These are phyloP conservation scores for Solanum okadae DNA, from an alignment of 257 asterid genomes.

Conservation along the genomic window DNA sequence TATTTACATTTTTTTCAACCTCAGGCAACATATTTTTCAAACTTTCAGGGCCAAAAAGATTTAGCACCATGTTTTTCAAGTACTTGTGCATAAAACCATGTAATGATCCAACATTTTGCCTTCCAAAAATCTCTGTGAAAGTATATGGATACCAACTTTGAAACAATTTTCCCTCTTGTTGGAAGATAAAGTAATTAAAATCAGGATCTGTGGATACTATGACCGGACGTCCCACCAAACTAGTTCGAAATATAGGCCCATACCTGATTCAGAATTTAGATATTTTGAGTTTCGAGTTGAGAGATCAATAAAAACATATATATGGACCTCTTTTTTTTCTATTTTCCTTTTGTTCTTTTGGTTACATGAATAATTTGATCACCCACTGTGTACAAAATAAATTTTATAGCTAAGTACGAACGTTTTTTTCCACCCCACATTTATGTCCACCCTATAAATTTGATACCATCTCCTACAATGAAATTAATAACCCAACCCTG, in stretches of 20 bases:
- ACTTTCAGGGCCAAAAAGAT: slow-evolving; percentile 64
- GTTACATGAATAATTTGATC: no score
- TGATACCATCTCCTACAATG: no score
- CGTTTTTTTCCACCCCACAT: no score
- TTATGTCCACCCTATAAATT: no score
- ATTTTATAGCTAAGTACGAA: no score
- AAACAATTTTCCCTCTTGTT: neutral
- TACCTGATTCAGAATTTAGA: neutral
- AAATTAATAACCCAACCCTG: no score
- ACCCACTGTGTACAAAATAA: no score
- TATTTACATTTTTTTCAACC: slow-evolving; percentile 37
- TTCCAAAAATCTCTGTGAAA: neutral
- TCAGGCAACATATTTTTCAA: slow-evolving; percentile 64
- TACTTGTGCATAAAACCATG: slow-evolving; percentile 48
- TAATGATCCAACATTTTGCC: neutral
- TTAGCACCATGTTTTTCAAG: slow-evolving; percentile 65
- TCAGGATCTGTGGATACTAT: neutral
- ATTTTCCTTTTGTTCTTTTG: no score
- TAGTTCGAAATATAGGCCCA: neutral
- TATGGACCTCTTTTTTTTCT: no score
- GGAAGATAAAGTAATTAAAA: neutral
- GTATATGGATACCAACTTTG: neutral
- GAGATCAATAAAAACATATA: no score
- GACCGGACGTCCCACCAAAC: neutral
- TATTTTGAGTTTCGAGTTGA: neutral